A percentile compares a stretch with the other conserved stretches of the same genome.
These are phyloP conservation scores for Phytophthora syringae DNA, from an alignment of 352 stramenopile species.

Conservation along the genomic window DNA sequence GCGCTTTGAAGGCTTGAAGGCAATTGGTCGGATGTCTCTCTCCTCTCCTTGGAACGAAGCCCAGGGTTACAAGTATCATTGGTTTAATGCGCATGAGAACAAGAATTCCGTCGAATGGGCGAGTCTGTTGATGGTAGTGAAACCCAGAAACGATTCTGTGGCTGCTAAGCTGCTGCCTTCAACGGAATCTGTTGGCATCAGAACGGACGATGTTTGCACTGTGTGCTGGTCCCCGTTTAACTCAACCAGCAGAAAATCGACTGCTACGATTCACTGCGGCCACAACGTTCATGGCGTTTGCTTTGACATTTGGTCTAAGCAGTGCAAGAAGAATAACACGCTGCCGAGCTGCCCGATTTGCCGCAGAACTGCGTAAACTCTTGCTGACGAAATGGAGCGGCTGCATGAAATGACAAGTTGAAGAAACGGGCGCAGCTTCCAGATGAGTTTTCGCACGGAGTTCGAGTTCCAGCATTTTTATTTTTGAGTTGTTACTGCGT, in stretches of 20 bases:
- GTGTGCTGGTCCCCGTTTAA: background rate
- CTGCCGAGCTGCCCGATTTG: slow-evolving; percentile 12
- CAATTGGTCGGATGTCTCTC: slow-evolving; percentile 11
- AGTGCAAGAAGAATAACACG: slow-evolving; percentile 5
- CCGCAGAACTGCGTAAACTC: background rate
- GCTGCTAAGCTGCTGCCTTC: background rate
- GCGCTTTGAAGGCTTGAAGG: slow-evolving; percentile 37
- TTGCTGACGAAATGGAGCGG: background rate
- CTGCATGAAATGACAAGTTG: background rate
- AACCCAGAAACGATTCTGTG: background rate
- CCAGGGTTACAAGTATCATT: slow-evolving; percentile 19
- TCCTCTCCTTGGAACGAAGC: slow-evolving; percentile 32
- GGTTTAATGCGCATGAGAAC: slow-evolving; percentile 28
- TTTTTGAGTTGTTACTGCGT: no score
- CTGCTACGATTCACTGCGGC: slow-evolving; percentile 7
- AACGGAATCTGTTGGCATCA: background rate
- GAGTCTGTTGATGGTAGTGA: slow-evolving; percentile 21
- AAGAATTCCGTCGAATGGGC: slow-evolving; percentile 24
- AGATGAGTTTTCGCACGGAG: no score
- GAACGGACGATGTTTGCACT: background rate
- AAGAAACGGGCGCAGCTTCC: background rate
- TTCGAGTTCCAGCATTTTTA: no score
- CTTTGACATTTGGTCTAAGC: slow-evolving; percentile 1
- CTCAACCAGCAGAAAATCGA: background rate
- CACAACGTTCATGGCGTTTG: slow-evolving; percentile 17